Evolutionary conservation across 441 rosid species (phyloP), one percentile per base, ranked within the genome.

Genomic region (Populus tomentosa): DNA sequence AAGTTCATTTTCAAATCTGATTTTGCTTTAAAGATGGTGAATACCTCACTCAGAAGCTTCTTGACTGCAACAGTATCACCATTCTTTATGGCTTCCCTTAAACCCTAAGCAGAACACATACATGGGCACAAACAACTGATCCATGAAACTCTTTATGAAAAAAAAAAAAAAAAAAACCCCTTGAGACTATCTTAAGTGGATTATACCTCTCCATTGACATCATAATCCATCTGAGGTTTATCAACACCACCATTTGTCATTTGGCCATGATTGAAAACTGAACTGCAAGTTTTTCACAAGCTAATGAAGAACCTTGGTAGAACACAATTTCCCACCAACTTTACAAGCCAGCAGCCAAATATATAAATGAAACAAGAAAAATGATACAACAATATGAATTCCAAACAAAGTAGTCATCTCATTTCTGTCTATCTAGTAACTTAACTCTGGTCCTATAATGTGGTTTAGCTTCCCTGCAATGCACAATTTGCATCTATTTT

Each of bases 41-140:
- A 78, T 87, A 96, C 98, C 98, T 91, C 93, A 46, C 81, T 83
- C 62, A 94, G 84, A 81, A 94, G 96, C 89, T 87, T 96, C 83
- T 82, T 89, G 70, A 89, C 95, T 73, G 94, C 97, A 72, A 91
- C 90, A 69, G 82, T 75, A 74, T 94, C 95, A 75, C 91, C 94
- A 83, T 90, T 94, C 87, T 96, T 96, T 80, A 92, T 96, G 33
- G 99, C 97, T 86, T 92, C 98, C 83, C 99, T 87, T 82, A 91
- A 85, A 77, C 98, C 98, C 99, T 96, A 61, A 67, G 73, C 40
- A 87, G 59, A 83, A 66, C 73, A 73, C 70, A 84, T 16, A 78
- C 20, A 36, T 21, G 63, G 23, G 70, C 78, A 65, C 7, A 24
- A 68, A 74, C 65, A 74, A 67, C 67, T 70, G 35, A 50, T 65